These are phyloP conservation scores for Ceratobasidium theobromae DNA, from an alignment of 1,284 basidiomycete genomes.

Conservation along the genomic window DNA sequence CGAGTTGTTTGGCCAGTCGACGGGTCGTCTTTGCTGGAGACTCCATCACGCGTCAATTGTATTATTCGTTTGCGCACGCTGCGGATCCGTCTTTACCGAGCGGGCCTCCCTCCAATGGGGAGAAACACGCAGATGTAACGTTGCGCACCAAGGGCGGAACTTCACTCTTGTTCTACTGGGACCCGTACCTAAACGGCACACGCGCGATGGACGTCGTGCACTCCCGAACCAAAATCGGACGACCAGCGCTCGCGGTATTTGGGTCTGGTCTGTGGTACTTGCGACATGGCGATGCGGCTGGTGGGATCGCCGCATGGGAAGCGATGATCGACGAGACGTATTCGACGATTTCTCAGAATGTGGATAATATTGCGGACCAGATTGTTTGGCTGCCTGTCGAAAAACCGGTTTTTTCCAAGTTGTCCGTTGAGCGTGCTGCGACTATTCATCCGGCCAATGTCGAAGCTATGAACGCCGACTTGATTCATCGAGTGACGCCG, in stretches of 20 bases:
- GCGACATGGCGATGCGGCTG: conserved; percentile 66
- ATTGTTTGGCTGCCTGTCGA: conserved; percentile 79
- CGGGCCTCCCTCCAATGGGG: conserved; percentile 55
- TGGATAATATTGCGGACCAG: conserved; percentile 58
- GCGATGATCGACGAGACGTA: conserved; percentile 66
- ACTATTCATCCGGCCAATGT: conserved; percentile 75
- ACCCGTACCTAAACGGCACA: conserved; percentile 75
- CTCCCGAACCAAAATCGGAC: conserved; percentile 37
- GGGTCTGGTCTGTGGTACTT: conserved; percentile 89
- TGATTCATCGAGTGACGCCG: conserved; percentile 63
- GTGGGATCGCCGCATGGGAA: conserved; percentile 77
- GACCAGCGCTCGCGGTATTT: conserved; percentile 69
- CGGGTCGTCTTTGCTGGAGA: conserved; percentile 81
- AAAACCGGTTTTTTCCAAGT: conserved; percentile 58
- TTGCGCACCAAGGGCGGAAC: conserved; percentile 52
- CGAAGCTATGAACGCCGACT: conserved; percentile 85
- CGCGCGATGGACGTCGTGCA: conserved; percentile 35
- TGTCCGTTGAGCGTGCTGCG: conserved; percentile 61
- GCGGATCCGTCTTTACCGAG: conserved; percentile 59
- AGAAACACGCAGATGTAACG: conserved; percentile 68
- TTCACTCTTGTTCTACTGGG: conserved; percentile 72
- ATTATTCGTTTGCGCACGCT: conserved; percentile 67
- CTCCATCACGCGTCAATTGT: conserved; percentile 76
- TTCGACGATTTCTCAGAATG: conserved; percentile 48
- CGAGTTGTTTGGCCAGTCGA: conserved; percentile 55